A percentile compares a stretch with the other conserved stretches of the same genome.
Evolutionary conservation across 2,329 filamentous ascomycete species (phyloP).

Genomic region (Monascus ruber): DNA sequence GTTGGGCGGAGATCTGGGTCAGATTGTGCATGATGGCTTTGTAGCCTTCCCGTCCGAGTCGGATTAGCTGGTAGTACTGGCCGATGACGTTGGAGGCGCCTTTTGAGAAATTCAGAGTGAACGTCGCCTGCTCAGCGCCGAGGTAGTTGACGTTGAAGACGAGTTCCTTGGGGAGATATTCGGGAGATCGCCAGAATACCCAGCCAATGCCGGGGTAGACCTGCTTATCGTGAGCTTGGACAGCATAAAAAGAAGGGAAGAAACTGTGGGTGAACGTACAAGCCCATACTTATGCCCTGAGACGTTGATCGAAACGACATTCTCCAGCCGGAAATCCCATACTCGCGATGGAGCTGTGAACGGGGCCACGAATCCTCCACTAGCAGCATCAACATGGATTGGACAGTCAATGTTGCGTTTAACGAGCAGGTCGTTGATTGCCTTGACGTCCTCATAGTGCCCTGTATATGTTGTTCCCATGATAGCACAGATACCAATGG

Average conservation of each 20-base stretch:
- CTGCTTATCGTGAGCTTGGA: conserved; percentile 1
- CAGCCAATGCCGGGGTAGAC: conserved; percentile 58
- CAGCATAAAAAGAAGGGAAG: too few relatives aligned
- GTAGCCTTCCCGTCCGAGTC: conserved; percentile 57
- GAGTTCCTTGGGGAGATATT: conserved; percentile 54
- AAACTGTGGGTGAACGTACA: conserved; percentile 14
- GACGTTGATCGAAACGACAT: conserved; percentile 48
- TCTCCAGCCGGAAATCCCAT: conserved; percentile 18
- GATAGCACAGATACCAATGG: conserved; percentile 65
- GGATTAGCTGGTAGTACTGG: conserved; percentile 64
- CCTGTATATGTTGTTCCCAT: conserved; percentile 63
- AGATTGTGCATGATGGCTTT: conserved; percentile 59
- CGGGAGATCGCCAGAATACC: conserved; percentile 58
- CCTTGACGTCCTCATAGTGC: conserved; percentile 61
- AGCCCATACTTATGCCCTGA: conserved; percentile 40
- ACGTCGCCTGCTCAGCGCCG: conserved; percentile 59
- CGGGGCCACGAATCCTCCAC: conserved; percentile 33
- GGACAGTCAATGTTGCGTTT: conserved; percentile 34
- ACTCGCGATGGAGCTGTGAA: conserved; percentile 25
- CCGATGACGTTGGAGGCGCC: conserved; percentile 58
- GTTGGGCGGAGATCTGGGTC: conserved; percentile 75
- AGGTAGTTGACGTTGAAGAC: conserved; percentile 63
- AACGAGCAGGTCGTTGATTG: conserved; percentile 54
- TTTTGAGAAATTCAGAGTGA: conserved; percentile 61
- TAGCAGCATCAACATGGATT: conserved; percentile 41